Percentiles rank a stretch among this genome's conserved stretches.
Conservation (phyloP, 495 filamentous ascomycete genomes). For the Penicillium pulvis region DNA sequence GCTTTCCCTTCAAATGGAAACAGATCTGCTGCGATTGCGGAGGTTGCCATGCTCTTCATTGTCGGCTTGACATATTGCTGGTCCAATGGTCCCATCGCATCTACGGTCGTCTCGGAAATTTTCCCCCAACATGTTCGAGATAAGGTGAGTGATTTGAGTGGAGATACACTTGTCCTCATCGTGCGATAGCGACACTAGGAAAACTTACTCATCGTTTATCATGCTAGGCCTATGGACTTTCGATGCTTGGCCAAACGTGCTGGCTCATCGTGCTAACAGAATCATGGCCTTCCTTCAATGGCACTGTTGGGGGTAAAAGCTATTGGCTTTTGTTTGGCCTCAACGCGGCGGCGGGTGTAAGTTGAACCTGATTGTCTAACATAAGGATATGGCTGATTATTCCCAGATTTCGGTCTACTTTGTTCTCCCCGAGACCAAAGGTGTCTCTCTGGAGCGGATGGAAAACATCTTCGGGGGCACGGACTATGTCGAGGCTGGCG, state of each 20-base stretch:
- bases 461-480: slow-evolving; percentile 39
- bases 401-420: slow-evolving; percentile 37
- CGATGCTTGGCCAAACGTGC: slow-evolving; percentile 36
- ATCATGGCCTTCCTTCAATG: slow-evolving; percentile 39
- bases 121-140: slow-evolving; percentile 42
- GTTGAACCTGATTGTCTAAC: not conserved
- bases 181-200: no score
- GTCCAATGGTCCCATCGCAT: slow-evolving; percentile 39
- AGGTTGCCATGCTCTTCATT: slow-evolving; percentile 41
- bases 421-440: slow-evolving; percentile 32
- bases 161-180: no score
- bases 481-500: slow-evolving; percentile 39
- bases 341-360: slow-evolving; percentile 36
- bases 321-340: slow-evolving; percentile 41
- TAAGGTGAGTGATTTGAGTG: slow-evolving; percentile 22
- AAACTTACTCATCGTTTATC: not conserved
- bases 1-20: slow-evolving; percentile 37
- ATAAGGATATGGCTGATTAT: not conserved
- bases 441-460: slow-evolving; percentile 38
- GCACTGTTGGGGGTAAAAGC: slow-evolving; percentile 31
- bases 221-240: slow-evolving; percentile 29
- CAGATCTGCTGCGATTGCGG: slow-evolving; percentile 34
- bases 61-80: slow-evolving; percentile 42
- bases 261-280: slow-evolving; percentile 38
- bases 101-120: slow-evolving; percentile 36